These are phyloP conservation scores for Trichothecium sympodiale DNA, from an alignment of 2,329 filamentous ascomycete species.

Conservation along the genomic window DNA sequence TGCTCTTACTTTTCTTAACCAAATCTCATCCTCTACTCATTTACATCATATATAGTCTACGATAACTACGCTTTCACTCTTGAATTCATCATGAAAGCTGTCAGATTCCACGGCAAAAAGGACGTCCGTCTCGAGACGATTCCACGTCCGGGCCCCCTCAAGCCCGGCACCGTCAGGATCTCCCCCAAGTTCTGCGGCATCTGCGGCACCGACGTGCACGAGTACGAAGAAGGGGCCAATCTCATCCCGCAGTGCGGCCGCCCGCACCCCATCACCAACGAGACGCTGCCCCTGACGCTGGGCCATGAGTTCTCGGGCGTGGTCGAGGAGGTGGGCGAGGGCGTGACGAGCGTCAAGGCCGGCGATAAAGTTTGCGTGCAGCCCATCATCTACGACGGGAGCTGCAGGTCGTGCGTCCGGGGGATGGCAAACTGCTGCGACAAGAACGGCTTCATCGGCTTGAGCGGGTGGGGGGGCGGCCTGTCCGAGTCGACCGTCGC, in stretches of 20 bases:
- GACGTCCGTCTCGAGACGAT: conserved; percentile 44
- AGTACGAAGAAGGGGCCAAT: conserved; percentile 20
- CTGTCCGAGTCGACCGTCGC: conserved; percentile 44
- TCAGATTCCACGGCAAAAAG: conserved; percentile 41
- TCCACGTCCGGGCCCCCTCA: conserved; percentile 33
- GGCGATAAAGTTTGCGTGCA: conserved; percentile 49
- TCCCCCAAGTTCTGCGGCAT: conserved; percentile 33
- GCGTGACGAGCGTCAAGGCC: conserved; percentile 31
- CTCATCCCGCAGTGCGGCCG: conserved; percentile 28
- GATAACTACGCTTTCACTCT: not conserved
- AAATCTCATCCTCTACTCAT: too few species aligned
- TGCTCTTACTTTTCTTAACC: too few species aligned
- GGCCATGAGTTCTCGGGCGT: conserved; percentile 56
- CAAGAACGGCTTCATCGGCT: conserved; percentile 22
- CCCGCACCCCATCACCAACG: conserved; percentile 47
- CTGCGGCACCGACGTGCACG: conserved; percentile 27
- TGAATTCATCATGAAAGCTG: conserved; percentile 34
- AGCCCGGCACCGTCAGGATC: conserved; percentile 36
- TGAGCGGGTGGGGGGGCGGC: conserved; percentile 38
- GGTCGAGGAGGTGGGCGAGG: conserved; percentile 44
- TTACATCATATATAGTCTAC: not conserved
- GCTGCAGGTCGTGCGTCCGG: conserved; percentile 41
- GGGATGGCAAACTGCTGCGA: conserved; percentile 48
- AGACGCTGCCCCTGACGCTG: conserved; percentile 45
- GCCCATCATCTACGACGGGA: conserved; percentile 46